Evolutionary conservation across 805 yeast genomes (phyloP).

Genomic region (Vanderwaltozyma polyspora): DNA sequence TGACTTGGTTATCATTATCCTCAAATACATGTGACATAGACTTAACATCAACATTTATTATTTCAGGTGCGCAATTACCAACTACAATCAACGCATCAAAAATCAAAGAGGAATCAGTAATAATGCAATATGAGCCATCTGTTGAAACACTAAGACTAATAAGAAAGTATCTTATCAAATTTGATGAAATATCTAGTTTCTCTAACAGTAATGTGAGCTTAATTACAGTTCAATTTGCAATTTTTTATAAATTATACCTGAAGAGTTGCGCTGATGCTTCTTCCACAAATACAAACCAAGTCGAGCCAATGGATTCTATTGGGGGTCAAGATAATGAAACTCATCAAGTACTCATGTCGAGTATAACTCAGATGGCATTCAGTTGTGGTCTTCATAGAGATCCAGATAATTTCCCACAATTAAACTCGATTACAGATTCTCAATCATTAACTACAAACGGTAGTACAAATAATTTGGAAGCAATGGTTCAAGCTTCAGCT

Average conservation of each 20-base stretch:
- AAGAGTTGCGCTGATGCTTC: constrained; percentile 42
- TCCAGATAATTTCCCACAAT: constrained; percentile 42
- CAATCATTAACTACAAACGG: constrained; percentile 2
- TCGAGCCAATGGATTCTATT: background rate
- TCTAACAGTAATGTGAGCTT: constrained; percentile 26
- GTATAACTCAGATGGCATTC: constrained; percentile 54
- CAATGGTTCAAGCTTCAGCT: background rate
- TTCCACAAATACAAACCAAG: constrained; percentile 4
- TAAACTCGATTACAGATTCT: constrained; percentile 17
- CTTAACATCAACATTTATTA: constrained; percentile 12
- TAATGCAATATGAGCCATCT: constrained; percentile 21
- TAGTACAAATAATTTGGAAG: background rate
- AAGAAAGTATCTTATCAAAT: constrained; percentile 23
- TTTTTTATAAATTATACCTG: constrained; percentile 45
- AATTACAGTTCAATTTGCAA: constrained; percentile 45
- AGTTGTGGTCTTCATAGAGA: constrained; percentile 61
- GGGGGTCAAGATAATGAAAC: constrained; percentile 42
- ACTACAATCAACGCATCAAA: constrained; percentile 1
- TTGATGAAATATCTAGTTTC: constrained; percentile 26
- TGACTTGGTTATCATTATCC: constrained; percentile 47
- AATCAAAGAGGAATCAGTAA: constrained; percentile 3
- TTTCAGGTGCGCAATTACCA: constrained; percentile 4
- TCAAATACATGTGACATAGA: constrained; percentile 28
- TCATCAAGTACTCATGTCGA: constrained; percentile 41
- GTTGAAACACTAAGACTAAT: constrained; percentile 19